Conservation (phyloP, 73 alveolate species). For the Paramecium sonneborni region DNA sequence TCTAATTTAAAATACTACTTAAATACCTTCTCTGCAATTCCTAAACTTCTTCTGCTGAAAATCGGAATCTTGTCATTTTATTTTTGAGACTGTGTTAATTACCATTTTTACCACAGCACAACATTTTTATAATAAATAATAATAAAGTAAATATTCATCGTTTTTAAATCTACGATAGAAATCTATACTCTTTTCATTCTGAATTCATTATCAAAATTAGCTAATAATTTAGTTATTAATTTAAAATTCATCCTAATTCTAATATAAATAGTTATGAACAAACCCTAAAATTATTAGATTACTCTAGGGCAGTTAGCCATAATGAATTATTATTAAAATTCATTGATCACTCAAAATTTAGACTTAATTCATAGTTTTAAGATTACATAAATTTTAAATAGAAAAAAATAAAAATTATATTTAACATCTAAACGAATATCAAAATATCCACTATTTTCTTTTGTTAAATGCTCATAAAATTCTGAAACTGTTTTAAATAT, state of each 20-base stretch:
- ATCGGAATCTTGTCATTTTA: not conserved
- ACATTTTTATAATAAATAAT: constrained; percentile 23
- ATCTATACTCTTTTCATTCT: not conserved
- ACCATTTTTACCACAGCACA: not conserved
- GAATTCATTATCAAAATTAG: no score
- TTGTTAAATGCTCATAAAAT: not conserved
- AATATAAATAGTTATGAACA: no score
- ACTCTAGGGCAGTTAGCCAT: no score
- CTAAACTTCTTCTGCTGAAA: not conserved
- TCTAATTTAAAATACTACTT: not conserved
- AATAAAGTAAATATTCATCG: not conserved
- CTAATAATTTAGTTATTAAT: no score
- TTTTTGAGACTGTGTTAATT: not conserved
- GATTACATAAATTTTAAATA: no score
- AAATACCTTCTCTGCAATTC: not conserved
- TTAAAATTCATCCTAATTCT: no score
- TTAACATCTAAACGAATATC: no score
- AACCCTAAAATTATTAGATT: no score
- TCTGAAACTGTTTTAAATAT: not conserved
- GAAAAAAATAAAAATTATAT: no score
- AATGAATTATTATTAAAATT: no score
- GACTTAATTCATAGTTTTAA: no score
- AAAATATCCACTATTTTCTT: not conserved
- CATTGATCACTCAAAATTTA: no score
- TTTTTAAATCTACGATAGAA: not conserved